A percentile compares a stretch with the other conserved stretches of the same genome.
Evolutionary conservation across 306 rosid species (phyloP).

Genomic region (Comarum palustre): DNA sequence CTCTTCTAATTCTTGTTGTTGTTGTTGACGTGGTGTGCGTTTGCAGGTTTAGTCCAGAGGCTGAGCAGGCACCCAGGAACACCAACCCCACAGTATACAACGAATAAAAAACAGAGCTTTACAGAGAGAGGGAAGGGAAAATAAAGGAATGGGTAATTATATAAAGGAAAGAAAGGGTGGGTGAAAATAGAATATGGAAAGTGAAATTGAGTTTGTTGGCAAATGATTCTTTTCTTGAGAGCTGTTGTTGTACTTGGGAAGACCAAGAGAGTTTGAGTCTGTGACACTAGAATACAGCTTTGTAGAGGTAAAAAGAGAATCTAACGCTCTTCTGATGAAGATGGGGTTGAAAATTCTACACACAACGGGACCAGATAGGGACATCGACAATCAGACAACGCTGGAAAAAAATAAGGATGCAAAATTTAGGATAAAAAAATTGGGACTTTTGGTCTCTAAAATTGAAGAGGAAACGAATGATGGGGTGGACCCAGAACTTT

Average conservation of each 20-base stretch:
- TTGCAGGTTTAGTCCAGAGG: conserved; percentile 11
- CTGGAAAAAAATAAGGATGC: not conserved
- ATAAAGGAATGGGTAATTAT: not conserved
- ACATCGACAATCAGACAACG: not conserved
- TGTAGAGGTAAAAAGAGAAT: conserved; percentile 20
- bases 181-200: conserved; percentile 14
- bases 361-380: conserved; percentile 19
- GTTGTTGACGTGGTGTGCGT: not conserved
- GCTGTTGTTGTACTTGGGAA: not conserved
- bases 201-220: conserved; percentile 10
- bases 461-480: not conserved
- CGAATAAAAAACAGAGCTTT: conserved; percentile 18
- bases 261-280: conserved; percentile 5
- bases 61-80: conserved; percentile 28
- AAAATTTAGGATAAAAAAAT: not conserved
- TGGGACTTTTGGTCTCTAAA: not conserved
- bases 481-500: conserved; percentile 21
- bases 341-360: conserved; percentile 28
- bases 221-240: conserved; percentile 53
- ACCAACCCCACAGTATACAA: conserved; percentile 32
- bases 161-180: not conserved
- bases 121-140: conserved; percentile 8
- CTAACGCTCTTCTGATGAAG: not conserved
- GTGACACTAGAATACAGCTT: conserved; percentile 14
- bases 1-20: not conserved